A percentile compares a stretch with the other conserved stretches of the same genome.
Conservation (phyloP, 2,329 filamentous ascomycete species). For the Penicillium sp. region DNA sequence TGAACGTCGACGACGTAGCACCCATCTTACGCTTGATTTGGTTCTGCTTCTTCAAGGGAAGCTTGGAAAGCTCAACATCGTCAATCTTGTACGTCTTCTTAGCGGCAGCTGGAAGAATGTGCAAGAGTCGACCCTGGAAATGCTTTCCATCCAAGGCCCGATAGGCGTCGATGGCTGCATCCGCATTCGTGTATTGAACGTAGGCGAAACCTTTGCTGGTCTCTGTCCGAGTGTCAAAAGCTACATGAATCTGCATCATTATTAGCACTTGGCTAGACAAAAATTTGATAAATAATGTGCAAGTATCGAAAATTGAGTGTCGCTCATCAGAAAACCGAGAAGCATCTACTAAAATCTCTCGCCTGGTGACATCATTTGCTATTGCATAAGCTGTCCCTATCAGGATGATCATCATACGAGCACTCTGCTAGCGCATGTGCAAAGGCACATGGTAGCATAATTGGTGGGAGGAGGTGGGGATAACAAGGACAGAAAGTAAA, state of each 20-base stretch:
- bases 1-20: conserved; percentile 78
- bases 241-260: conserved; percentile 77
- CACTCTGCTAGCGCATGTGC: conserved; percentile 24
- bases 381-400: conserved; percentile 99
- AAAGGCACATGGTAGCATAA: conserved; percentile 21
- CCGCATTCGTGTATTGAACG: conserved; percentile 73
- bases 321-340: conserved; percentile 76
- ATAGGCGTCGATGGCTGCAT: conserved; percentile 77
- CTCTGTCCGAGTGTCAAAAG: conserved; percentile 69
- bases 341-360: conserved; percentile 99
- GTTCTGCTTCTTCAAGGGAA: conserved; percentile 93
- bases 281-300: conserved; percentile 29
- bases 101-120: conserved; percentile 81
- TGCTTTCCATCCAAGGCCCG: conserved; percentile 77
- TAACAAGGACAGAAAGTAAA: neutral
- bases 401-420: conserved; percentile 90
- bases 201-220: conserved; percentile 89
- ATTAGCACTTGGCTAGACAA: conserved; percentile 46
- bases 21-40: conserved; percentile 83
- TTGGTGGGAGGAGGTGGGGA: conserved; percentile 4
- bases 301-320: conserved; percentile 27
- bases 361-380: conserved; percentile 87
- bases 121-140: conserved; percentile 89
- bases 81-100: conserved; percentile 83
- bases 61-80: conserved; percentile 84